Percentiles rank a stretch among this genome's conserved stretches.
phyloP scores from a whole-genome alignment of 441 rosid genomes.

The Bruguiera hainesii region DNA sequence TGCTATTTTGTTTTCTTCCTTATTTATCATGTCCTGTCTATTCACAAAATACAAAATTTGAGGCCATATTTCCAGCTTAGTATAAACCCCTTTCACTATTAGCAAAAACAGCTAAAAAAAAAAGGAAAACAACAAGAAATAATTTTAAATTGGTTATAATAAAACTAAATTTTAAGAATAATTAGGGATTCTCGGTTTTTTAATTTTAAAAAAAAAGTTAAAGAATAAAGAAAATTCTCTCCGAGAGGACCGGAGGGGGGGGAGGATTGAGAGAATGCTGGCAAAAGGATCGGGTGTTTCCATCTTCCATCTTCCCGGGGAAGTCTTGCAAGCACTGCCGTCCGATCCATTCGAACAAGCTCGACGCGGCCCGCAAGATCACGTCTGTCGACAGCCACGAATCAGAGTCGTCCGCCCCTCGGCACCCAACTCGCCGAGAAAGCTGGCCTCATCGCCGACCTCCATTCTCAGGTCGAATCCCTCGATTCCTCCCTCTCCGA shows the following conservation, averaged over 20 bases:
- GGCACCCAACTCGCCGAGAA: constrained; percentile 47
- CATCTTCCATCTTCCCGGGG: constrained; percentile 74
- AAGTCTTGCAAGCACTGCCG: constrained; percentile 59
- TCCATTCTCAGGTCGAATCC: constrained; percentile 56
- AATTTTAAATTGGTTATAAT: no score
- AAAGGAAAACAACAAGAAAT: no score
- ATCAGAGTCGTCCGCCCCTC: constrained; percentile 59
- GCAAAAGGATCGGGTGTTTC: constrained; percentile 34
- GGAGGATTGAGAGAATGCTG: constrained; percentile 24
- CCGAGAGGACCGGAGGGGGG: background rate
- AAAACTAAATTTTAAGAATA: no score
- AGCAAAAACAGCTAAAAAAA: no score
- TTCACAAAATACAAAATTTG: no score
- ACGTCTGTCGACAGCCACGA: constrained; percentile 82
- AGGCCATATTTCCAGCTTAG: no score
- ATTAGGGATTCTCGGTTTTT: no score
- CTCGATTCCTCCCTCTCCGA: constrained; percentile 65
- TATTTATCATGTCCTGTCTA: no score
- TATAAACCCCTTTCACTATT: no score
- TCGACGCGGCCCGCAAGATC: constrained; percentile 92
- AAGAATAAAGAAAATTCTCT: background rate
- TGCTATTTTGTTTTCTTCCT: no score
- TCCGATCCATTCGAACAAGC: constrained; percentile 88
- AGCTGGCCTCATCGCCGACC: constrained; percentile 55
- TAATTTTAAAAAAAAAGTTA: no score